phyloP scores from a whole-genome alignment of 257 asterid genomes.

The Cinchona pubescens region DNA sequence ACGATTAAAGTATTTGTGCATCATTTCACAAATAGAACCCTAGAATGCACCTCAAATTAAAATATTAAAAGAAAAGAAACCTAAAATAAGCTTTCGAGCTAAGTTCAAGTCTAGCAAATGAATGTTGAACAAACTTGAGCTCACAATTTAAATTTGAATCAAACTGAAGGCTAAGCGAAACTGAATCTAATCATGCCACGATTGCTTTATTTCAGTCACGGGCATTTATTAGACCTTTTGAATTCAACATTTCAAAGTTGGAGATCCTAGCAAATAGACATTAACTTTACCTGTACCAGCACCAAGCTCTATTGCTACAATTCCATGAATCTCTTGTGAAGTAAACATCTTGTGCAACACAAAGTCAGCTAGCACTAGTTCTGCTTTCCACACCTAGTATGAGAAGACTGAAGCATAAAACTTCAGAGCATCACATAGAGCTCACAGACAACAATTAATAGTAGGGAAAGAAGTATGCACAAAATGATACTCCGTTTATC shows the following conservation, averaged over 20 bases:
- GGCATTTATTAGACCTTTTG: conserved; percentile 3
- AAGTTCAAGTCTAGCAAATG: background rate
- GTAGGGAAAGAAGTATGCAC: background rate
- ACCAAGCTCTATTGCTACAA: conserved; percentile 80
- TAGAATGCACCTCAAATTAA: background rate
- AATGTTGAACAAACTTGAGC: background rate
- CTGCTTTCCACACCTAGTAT: conserved; percentile 87
- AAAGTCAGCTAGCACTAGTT: conserved; percentile 79
- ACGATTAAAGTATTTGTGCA: background rate
- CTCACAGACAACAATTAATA: background rate
- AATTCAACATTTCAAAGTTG: background rate
- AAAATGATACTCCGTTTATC: background rate
- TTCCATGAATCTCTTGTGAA: conserved; percentile 55
- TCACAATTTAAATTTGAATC: too few species aligned
- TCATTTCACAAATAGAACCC: background rate
- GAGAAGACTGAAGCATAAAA: conserved; percentile 9
- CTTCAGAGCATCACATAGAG: conserved; percentile 1
- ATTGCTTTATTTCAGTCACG: background rate
- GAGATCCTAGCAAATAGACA: background rate
- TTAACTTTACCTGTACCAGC: conserved; percentile 78
- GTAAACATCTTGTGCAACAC: conserved; percentile 65
- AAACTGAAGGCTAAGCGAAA: background rate
- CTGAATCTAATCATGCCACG: background rate
- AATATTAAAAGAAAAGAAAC: background rate
- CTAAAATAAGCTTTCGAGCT: background rate